Evolutionary conservation across 345 rosid genomes (phyloP).

Genomic region (Crucihimalaya himalaica): DNA sequence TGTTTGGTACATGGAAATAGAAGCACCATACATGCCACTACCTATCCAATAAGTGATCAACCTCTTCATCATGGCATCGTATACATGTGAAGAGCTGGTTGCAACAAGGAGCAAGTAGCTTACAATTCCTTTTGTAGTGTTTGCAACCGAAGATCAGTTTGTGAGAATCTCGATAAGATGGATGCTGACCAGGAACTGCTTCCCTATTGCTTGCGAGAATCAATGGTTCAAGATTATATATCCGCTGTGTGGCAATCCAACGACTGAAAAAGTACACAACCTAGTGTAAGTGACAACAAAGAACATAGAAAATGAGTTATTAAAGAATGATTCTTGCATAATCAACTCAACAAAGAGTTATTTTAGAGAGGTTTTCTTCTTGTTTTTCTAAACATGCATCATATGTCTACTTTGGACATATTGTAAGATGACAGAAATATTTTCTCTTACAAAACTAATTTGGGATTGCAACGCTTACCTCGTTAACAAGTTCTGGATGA

Average conservation of each 20-base stretch:
- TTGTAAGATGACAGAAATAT: not conserved
- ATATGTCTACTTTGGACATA: not conserved
- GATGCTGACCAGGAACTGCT: slow-evolving; percentile 55
- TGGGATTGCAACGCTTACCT: slow-evolving; percentile 48
- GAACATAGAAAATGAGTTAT: not conserved
- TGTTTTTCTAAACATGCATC: not conserved
- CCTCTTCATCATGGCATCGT: slow-evolving; percentile 80
- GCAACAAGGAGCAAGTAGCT: slow-evolving; percentile 74
- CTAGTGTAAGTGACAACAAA: slow-evolving; percentile 31
- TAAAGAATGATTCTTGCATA: not conserved
- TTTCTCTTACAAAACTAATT: not conserved
- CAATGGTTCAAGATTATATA: slow-evolving; percentile 36
- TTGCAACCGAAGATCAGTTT: slow-evolving; percentile 60
- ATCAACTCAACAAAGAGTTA: not conserved
- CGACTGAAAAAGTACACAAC: slow-evolving; percentile 59
- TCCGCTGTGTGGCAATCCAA: slow-evolving; percentile 61
- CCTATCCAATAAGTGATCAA: slow-evolving; percentile 77
- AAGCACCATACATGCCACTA: slow-evolving; percentile 19
- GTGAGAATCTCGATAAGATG: slow-evolving; percentile 57
- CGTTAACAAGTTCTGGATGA: slow-evolving; percentile 71
- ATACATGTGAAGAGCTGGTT: slow-evolving; percentile 65
- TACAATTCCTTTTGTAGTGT: slow-evolving; percentile 80
- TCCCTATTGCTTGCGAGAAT: slow-evolving; percentile 40
- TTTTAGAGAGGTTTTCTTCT: not conserved
- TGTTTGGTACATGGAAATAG: not conserved